Base-by-base conservation (phyloP, 83 land plant species). In the Thuja plicata region DNA sequence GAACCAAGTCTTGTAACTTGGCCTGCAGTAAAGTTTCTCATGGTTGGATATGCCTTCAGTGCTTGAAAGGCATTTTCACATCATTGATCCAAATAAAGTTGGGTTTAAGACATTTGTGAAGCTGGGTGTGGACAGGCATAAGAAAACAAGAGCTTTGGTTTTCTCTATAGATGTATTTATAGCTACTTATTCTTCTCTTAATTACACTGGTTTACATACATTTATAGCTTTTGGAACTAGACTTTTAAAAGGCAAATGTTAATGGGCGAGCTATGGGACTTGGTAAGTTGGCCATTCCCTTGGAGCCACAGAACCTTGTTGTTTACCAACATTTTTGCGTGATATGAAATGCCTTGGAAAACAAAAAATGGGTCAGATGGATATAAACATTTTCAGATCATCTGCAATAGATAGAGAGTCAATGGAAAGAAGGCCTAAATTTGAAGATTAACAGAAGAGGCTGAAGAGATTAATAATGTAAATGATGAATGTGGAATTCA, bases 141-240 rank as follows among this genome's bases (percentile, higher is more conserved):
- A 89, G 41, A 90, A 92, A 50, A 89, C 95, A 9, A 89, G 70
- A 17, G 93, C 92, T 46, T 94, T 88, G 0, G 99, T 99, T 24
- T 98, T 89, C 86, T 97, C 97, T 84, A 98, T 97, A 87, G 97
- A 96, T 89, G 95, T 98, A 34, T 98, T 98, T 91, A 92, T 92
- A 86, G 93, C 97, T 87, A 99, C 99, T 24, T 87, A 97, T 37
- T 71, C 86, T 37, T 92, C 92, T 90, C 91, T 98, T 85, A 96
- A 95, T 40, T 98, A 98, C 86, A 73, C 97, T 73, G 95, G 97
- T 32, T 91, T 96, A 0, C 93, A 87, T 91, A 84, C 76, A 81
- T 98, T 94, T 89, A 88, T 90, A 4, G 85, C 92, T 66, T 95
- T 89, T 90, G 99, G 98, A 90, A 89, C 96, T 93, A 97, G 99